Conservation (phyloP, 768 basidiomycete species). For the Austroboletus eburneus region DNA sequence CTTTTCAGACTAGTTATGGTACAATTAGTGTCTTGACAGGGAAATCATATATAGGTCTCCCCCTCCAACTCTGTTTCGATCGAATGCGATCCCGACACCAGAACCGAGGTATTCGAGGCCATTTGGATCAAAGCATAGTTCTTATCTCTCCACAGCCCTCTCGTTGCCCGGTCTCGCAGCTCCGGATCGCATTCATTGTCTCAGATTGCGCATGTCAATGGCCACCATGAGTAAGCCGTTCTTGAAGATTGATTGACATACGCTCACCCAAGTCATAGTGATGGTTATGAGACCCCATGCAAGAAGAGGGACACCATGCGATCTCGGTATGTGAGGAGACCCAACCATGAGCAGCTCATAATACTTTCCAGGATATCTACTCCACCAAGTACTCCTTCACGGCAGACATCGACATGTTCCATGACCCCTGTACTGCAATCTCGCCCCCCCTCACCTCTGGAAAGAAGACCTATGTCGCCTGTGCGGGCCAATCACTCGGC, state of each 20-base stretch:
- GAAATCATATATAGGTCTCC: constrained; percentile 19
- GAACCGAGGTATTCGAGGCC: constrained; percentile 26
- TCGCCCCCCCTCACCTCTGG: constrained; percentile 12
- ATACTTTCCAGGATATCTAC: constrained; percentile 12
- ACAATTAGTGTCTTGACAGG: too few species aligned
- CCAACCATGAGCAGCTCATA: neutral
- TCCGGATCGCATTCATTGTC: constrained; percentile 13
- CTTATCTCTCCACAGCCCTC: constrained; percentile 19
- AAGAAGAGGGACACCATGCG: constrained; percentile 4
- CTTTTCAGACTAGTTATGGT: neutral
- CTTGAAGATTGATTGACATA: neutral
- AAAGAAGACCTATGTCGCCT: neutral
- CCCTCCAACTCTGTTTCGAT: constrained; percentile 18
- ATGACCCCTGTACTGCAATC: constrained; percentile 10
- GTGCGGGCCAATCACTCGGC: neutral
- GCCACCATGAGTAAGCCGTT: constrained; percentile 12
- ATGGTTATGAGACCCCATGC: neutral
- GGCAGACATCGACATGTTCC: constrained; percentile 14
- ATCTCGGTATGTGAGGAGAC: constrained; percentile 13
- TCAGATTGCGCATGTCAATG: constrained; percentile 1
- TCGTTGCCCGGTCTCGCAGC: constrained; percentile 17
- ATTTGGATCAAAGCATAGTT: neutral
- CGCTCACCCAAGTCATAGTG: constrained; percentile 7
- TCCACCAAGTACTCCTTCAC: constrained; percentile 13
- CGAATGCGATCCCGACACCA: constrained; percentile 27